A percentile compares a stretch with the other conserved stretches of the same genome.
Conservation (phyloP, 768 basidiomycete genomes). For the Tylopilus subfusipes region DNA sequence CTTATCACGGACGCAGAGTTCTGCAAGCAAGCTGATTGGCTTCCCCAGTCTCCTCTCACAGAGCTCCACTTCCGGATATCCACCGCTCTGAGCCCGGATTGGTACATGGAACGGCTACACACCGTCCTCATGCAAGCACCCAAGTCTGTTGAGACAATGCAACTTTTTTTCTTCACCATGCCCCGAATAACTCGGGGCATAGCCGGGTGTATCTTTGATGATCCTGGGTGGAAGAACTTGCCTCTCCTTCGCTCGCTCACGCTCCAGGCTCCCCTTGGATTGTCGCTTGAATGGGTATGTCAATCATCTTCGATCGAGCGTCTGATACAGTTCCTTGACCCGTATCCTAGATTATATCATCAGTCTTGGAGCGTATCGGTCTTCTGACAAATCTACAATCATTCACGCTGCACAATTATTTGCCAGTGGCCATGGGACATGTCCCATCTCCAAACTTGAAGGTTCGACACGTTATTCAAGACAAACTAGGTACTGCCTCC, state of each 20-base stretch:
- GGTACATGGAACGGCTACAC: not conserved
- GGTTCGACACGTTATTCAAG: not conserved
- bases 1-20: not conserved
- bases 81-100: not conserved
- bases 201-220: not conserved
- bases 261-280: not conserved
- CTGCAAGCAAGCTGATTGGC: not conserved
- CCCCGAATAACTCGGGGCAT: not conserved
- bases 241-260: conserved; percentile 10
- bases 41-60: not conserved
- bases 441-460: not conserved
- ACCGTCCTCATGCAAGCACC: not conserved
- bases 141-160: conserved; percentile 1
- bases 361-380: not conserved
- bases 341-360: not conserved
- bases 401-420: not conserved
- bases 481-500: not conserved
- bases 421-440: no score
- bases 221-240: not conserved
- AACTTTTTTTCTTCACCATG: not conserved
- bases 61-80: not conserved
- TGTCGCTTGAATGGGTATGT: not conserved
- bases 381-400: not conserved
- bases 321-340: not conserved
- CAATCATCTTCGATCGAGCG: not conserved